Percentiles rank a stretch among this genome's conserved stretches.
These are phyloP conservation scores for Lasiodiplodia sp. DNA, from an alignment of 2,329 filamentous ascomycete species.

Conservation along the genomic window DNA sequence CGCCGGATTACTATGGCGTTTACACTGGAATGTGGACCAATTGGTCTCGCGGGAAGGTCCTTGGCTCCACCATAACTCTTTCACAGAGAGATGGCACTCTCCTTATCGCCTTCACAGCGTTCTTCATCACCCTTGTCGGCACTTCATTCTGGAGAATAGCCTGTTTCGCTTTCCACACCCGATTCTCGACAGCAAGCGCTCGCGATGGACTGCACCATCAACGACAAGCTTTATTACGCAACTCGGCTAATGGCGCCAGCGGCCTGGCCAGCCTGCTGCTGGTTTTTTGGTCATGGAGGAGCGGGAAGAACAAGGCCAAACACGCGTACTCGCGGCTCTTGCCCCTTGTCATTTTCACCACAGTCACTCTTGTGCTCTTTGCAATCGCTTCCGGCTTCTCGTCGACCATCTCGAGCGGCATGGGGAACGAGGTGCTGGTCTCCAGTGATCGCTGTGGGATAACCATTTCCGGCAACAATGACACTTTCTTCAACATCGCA, in stretches of 20 bases:
- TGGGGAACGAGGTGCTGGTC: constrained; percentile 30
- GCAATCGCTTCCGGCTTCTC: constrained; percentile 29
- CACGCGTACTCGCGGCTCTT: constrained; percentile 1
- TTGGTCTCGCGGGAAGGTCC: constrained; percentile 41
- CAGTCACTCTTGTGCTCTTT: constrained; percentile 6
- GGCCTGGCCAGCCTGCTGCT: constrained; percentile 10
- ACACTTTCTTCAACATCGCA: too few species aligned
- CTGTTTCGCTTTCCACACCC: constrained; percentile 35
- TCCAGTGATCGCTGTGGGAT: constrained; percentile 15
- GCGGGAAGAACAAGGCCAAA: background rate
- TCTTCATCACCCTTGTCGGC: constrained; percentile 41
- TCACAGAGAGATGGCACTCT: constrained; percentile 39
- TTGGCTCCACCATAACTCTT: constrained; percentile 45
- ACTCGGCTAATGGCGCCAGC: constrained; percentile 25
- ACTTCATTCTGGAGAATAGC: constrained; percentile 35
- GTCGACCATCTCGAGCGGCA: constrained; percentile 22
- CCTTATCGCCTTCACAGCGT: constrained; percentile 45
- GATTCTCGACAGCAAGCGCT: constrained; percentile 31
- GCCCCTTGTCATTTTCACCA: constrained; percentile 12
- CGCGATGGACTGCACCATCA: constrained; percentile 39
- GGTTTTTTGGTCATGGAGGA: constrained; percentile 3
- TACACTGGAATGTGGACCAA: constrained; percentile 44
- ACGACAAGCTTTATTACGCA: constrained; percentile 30
- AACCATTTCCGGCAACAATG: too few species aligned
- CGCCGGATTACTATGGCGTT: constrained; percentile 26